Conservation (phyloP, 768 basidiomycete genomes). For the Leccinellum rugosiceps region DNA sequence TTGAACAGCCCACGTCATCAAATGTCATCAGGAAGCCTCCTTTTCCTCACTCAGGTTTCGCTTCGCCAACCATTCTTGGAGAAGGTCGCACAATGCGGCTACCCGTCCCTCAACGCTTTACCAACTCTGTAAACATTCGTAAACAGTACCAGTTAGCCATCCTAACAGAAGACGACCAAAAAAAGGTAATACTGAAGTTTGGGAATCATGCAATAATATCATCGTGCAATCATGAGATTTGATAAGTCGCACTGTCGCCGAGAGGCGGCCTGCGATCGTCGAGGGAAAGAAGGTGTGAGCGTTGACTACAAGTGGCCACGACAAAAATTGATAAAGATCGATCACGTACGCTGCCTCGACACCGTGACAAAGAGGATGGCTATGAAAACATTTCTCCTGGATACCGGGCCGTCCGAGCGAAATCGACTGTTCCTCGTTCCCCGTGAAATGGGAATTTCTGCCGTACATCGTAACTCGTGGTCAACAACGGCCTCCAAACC, state of each 20-base stretch:
- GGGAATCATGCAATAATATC: no score
- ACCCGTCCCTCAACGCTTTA: no score
- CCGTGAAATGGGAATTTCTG: background rate
- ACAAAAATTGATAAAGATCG: background rate
- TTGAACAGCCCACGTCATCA: no score
- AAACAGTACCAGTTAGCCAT: background rate
- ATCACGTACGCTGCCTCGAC: background rate
- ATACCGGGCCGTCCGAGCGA: background rate
- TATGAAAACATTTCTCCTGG: no score
- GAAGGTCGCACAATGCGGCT: no score
- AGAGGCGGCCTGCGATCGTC: background rate
- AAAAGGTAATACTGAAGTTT: background rate
- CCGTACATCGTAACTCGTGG: background rate
- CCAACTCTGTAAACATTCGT: background rate
- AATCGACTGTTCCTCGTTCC: background rate
- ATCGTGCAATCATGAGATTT: background rate
- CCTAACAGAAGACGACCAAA: background rate
- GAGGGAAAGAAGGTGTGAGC: background rate
- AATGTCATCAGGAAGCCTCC: no score
- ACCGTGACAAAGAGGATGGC: background rate
- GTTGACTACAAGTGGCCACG: no score
- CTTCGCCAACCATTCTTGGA: no score
- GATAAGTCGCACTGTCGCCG: background rate
- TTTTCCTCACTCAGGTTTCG: background rate
- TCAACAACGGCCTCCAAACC: no score